Base-by-base conservation (phyloP, 179 eudicot genomes). In the Silene coronaria region DNA sequence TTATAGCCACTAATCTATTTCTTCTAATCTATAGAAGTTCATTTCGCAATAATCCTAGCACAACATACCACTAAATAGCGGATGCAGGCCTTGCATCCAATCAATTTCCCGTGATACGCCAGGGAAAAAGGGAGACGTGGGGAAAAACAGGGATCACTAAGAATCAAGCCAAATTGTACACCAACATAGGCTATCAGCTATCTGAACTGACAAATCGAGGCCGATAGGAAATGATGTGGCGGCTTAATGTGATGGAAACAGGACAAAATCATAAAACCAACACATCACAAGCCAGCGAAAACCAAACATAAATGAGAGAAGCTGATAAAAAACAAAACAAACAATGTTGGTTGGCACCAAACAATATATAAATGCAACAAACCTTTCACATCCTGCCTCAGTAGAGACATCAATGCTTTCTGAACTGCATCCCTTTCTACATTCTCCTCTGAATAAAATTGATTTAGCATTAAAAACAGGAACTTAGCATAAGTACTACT, bases 331-430 rank as follows among this genome's bases (percentile, higher is more conserved):
- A 72, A 27, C 13, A 34, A 2, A n/a, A 28, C 55, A 30, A 32
- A 36, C 45, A 70, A 11, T 42, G 36, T 67, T 27, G 38, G 11
- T 68, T 28, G 36, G 71, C 59, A n/a, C 13, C 30, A 21, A 21
- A 10, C 58, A 51, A 51, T 51, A 51, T 8, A 32, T 9, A 34
- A 73, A 30, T 30, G 34, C 12, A 62, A 64, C 81, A 74, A 82
- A 95, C 99, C 96, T 87, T 88, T 87, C 74, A 90, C 96, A 84
- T 95, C 97, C 75, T 95, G 99, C 91, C 99, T 89, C 80, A 95
- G 80, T 74, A 95, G 82, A 71, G 99, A 92, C 87, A 95, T 75
- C 82, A 95, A 86, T 68, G 99, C 99, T 86, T 95, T 95, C 62
- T 92, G 90, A 75, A 95, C 96, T 45, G 99, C 97, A 81, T 95